Conservation (phyloP, 441 rosid genomes). For the Brassica balearica region DNA sequence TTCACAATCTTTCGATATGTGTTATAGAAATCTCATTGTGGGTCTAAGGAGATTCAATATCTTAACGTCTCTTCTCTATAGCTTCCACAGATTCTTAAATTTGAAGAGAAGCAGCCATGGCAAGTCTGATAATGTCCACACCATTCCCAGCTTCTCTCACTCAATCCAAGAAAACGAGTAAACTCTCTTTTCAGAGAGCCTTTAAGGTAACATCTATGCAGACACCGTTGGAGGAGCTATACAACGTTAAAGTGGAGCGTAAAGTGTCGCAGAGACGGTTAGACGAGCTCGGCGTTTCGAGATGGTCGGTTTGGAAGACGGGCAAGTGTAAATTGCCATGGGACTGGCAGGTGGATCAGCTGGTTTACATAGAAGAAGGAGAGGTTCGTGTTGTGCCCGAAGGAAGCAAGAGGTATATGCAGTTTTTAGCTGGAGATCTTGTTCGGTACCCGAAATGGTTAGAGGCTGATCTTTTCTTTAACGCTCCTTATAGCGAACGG, state of each 20-base stretch:
- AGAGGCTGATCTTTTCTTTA: conserved; percentile 93
- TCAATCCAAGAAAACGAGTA: conserved; percentile 36
- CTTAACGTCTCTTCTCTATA: conserved; percentile 6
- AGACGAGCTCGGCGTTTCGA: conserved; percentile 76
- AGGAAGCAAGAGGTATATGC: conserved; percentile 81
- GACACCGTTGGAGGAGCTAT: conserved; percentile 70
- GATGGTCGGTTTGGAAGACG: conserved; percentile 94
- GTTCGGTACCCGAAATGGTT: conserved; percentile 96
- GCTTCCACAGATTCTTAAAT: background rate
- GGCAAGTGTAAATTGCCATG: conserved; percentile 83
- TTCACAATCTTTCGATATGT: background rate
- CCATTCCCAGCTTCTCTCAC: conserved; percentile 46
- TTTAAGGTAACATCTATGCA: conserved; percentile 60
- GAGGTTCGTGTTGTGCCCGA: conserved; percentile 97
- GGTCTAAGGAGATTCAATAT: background rate
- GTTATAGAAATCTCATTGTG: background rate
- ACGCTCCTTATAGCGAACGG: conserved; percentile 83
- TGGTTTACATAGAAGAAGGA: conserved; percentile 96
- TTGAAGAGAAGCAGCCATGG: conserved; percentile 45
- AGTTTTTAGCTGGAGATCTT: conserved; percentile 85
- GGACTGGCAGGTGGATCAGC: conserved; percentile 98
- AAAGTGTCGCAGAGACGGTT: conserved; percentile 63
- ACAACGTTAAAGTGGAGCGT: conserved; percentile 80
- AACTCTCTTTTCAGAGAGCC: conserved; percentile 27
- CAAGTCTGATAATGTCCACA: conserved; percentile 54